Evolutionary conservation across 176 grass and related monocot genomes (phyloP).

Genomic region (Thinopyrum elongatum): DNA sequence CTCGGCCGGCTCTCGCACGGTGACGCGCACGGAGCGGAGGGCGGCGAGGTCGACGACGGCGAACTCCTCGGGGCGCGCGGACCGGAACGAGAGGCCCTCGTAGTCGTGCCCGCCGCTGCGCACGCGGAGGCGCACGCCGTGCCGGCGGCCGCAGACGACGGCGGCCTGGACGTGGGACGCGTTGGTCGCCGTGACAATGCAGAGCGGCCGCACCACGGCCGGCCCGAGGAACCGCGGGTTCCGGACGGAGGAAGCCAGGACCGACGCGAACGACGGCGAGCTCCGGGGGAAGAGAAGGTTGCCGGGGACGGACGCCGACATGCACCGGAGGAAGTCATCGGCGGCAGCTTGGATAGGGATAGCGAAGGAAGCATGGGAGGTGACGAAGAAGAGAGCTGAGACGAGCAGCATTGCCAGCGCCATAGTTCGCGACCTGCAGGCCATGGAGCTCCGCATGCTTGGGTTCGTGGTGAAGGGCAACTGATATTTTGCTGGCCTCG

Average conservation of each 20-base stretch:
- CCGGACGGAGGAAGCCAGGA: slow-evolving; percentile 34
- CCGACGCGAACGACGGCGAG: slow-evolving; percentile 1
- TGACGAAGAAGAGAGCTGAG: not conserved
- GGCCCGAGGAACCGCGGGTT: slow-evolving; percentile 34
- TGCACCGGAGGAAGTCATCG: not conserved
- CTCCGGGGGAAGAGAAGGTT: not conserved
- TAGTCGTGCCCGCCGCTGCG: slow-evolving; percentile 81
- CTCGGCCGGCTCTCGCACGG: not conserved
- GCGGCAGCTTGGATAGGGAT: not conserved
- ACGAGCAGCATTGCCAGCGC: not conserved
- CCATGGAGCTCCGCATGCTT: not conserved
- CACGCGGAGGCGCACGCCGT: slow-evolving; percentile 44
- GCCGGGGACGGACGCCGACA: not conserved
- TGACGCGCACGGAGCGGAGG: not conserved
- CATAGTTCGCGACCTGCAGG: not conserved
- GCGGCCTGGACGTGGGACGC: slow-evolving; percentile 48
- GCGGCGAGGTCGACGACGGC: not conserved
- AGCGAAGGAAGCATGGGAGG: not conserved
- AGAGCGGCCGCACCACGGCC: slow-evolving; percentile 24
- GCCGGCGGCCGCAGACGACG: slow-evolving; percentile 41
- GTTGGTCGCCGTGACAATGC: slow-evolving; percentile 48
- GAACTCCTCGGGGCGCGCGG: slow-evolving; percentile 1
- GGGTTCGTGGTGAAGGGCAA: not conserved
- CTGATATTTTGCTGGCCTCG: not conserved
- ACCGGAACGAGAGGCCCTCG: slow-evolving; percentile 65